phyloP scores from a whole-genome alignment of 495 filamentous ascomycete genomes.

The Aspergillus bertholletiae region DNA sequence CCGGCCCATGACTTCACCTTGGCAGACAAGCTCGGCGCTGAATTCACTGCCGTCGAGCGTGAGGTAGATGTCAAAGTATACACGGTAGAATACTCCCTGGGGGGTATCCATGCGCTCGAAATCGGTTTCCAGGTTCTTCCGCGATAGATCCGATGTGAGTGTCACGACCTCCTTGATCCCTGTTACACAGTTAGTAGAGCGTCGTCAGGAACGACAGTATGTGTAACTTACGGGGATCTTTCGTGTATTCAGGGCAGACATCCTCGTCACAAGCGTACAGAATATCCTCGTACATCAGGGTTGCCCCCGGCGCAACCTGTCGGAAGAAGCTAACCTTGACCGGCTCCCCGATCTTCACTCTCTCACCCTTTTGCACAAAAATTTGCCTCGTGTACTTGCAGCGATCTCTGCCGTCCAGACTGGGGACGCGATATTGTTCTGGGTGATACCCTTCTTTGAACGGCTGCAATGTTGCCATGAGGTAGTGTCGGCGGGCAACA shows the following conservation, averaged over 20 bases:
- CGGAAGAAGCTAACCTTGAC: conserved; percentile 99
- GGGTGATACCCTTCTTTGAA: conserved; percentile 99
- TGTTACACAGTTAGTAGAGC: conserved; percentile 30
- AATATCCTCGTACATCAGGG: conserved; percentile 99
- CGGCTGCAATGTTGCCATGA: conserved; percentile 97
- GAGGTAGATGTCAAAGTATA: conserved; percentile 80
- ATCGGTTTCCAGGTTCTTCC: conserved; percentile 98
- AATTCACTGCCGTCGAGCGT: conserved; percentile 97
- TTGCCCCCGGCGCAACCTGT: conserved; percentile 95
- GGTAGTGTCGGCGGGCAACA: conserved; percentile 96
- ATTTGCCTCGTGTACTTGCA: conserved; percentile 99
- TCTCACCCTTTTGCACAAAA: conserved; percentile 97
- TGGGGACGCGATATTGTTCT: conserved; percentile 95
- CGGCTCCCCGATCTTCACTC: conserved; percentile 97
- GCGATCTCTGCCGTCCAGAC: conserved; percentile 91
- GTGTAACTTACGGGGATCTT: conserved; percentile 87
- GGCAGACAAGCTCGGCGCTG: conserved; percentile 96
- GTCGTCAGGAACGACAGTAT: not conserved
- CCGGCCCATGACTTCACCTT: conserved; percentile 97
- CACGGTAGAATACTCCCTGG: conserved; percentile 95
- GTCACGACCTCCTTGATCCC: conserved; percentile 99
- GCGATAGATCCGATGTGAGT: conserved; percentile 90
- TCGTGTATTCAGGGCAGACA: conserved; percentile 97
- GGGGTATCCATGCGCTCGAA: conserved; percentile 99
- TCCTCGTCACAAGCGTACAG: conserved; percentile 98